Conservation (phyloP, 441 rosid species). For the Oxalis stricta region DNA sequence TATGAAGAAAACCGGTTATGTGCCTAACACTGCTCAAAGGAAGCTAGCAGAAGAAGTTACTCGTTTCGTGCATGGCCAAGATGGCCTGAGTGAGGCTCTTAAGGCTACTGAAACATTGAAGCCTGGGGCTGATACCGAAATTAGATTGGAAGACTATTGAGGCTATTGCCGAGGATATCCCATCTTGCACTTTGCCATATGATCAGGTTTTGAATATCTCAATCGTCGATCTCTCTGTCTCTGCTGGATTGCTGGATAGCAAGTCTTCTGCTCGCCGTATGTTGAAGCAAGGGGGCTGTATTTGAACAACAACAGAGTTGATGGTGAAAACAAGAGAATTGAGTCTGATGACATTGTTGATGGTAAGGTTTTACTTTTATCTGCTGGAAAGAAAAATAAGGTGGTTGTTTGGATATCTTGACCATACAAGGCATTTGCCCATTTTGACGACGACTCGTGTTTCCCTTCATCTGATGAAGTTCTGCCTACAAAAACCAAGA, state of each 20-base stretch:
- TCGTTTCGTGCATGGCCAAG: slow-evolving; percentile 81
- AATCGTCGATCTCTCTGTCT: slow-evolving; percentile 55
- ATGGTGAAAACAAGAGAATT: slow-evolving; percentile 56
- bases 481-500: no score
- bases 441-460: no score
- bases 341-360: slow-evolving; percentile 68
- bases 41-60: slow-evolving; percentile 95
- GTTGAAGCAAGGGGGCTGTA: slow-evolving; percentile 92
- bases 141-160: slow-evolving; percentile 86
- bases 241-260: slow-evolving; percentile 69
- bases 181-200: slow-evolving; percentile 56
- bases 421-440: no score
- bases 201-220: slow-evolving; percentile 43
- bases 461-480: no score
- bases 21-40: slow-evolving; percentile 57
- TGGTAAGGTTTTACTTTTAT: slow-evolving; percentile 75
- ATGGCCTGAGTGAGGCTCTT: slow-evolving; percentile 73
- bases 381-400: slow-evolving; percentile 93
- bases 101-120: slow-evolving; percentile 83
- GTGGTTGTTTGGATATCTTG: slow-evolving; percentile 65
- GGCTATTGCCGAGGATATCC: slow-evolving; percentile 79
- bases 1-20: slow-evolving; percentile 60
- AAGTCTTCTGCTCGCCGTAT: slow-evolving; percentile 76
- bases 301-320: slow-evolving; percentile 81
- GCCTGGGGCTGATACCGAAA: slow-evolving; percentile 84